phyloP scores from a whole-genome alignment of 1,284 basidiomycete genomes.

The Agaricales sp. region DNA sequence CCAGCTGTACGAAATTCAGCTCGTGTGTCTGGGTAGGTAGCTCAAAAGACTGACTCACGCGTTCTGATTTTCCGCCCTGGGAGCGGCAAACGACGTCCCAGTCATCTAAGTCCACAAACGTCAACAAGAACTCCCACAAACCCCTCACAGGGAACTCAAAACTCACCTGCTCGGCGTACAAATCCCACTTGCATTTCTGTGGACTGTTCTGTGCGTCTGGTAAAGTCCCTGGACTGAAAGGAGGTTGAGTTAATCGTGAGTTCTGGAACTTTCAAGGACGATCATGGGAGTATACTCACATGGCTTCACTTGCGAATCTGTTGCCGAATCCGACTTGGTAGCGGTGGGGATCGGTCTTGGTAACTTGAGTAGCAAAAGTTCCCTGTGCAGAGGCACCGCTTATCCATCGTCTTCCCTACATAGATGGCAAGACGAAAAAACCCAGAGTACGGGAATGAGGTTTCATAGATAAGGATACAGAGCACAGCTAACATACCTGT shows the following conservation, averaged over 20 bases:
- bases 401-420: neutral
- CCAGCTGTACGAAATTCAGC: conserved; percentile 27
- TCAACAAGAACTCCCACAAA: neutral
- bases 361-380: conserved; percentile 6
- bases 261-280: too few relatives aligned
- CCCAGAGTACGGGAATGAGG: too few relatives aligned
- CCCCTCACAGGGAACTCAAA: neutral
- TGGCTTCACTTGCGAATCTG: conserved; percentile 22
- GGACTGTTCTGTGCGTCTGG: conserved; percentile 26
- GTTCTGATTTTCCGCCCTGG: conserved; percentile 30
- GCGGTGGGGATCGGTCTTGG: conserved; percentile 26
- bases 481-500: too few relatives aligned
- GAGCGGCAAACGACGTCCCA: conserved; percentile 29
- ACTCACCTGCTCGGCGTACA: conserved; percentile 26
- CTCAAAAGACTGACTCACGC: conserved; percentile 28
- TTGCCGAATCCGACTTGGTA: conserved; percentile 27
- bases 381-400: neutral
- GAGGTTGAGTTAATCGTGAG: too few relatives aligned
- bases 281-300: conserved; percentile 16
- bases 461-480: too few relatives aligned
- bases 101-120: conserved; percentile 21
- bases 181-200: conserved; percentile 24
- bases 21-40: neutral
- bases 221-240: conserved; percentile 20
- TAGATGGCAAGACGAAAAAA: too few relatives aligned